Percentiles rank a stretch among this genome's conserved stretches.
Evolutionary conservation across 495 filamentous ascomycete genomes (phyloP).

Genomic region (Penicillium cinerascens): DNA sequence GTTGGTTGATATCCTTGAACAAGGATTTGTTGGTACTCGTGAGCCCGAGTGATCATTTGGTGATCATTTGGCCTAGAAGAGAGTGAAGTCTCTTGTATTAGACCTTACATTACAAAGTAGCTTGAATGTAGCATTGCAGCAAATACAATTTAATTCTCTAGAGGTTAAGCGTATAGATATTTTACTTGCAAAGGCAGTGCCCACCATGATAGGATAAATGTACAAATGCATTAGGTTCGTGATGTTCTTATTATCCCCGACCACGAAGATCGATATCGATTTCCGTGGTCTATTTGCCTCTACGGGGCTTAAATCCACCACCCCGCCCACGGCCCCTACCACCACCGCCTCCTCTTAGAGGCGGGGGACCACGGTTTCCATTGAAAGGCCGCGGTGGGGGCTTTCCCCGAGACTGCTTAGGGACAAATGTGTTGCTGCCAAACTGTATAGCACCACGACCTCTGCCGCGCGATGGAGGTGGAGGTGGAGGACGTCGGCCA

Average conservation of each 20-base stretch:
- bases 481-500: conserved; percentile 18
- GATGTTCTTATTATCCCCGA: background rate
- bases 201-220: background rate
- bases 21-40: conserved; percentile 51
- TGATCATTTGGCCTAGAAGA: background rate
- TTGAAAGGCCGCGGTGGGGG: conserved; percentile 2
- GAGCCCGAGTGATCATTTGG: conserved; percentile 14
- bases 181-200: background rate
- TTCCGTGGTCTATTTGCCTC: conserved; percentile 1
- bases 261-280: background rate
- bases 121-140: background rate
- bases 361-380: conserved; percentile 7
- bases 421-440: conserved; percentile 5
- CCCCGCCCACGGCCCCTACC: conserved; percentile 1
- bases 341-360: conserved; percentile 15
- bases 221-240: background rate
- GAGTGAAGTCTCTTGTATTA: background rate
- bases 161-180: background rate
- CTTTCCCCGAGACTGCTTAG: conserved; percentile 5
- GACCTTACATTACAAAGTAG: background rate
- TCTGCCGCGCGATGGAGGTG: conserved; percentile 17
- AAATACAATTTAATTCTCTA: background rate
- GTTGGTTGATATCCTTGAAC: conserved; percentile 64
- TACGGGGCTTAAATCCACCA: conserved; percentile 1
- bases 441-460: conserved; percentile 31